Percentiles rank a stretch among this genome's conserved stretches.
Conservation (phyloP, 345 rosid species). For the Acer campestre region DNA sequence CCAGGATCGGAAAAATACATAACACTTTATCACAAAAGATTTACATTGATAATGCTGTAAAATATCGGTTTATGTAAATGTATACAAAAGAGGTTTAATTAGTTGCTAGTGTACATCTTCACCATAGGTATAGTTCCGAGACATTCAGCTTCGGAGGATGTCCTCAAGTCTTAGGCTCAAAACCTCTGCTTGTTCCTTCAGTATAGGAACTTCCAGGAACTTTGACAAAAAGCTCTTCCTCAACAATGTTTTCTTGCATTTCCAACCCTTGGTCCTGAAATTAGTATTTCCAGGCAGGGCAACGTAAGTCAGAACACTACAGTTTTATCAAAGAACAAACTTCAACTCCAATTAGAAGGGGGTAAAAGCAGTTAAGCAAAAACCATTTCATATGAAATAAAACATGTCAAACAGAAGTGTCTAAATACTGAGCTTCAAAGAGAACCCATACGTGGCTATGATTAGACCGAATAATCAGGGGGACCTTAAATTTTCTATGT, state of each 20-base stretch:
- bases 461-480: neutral
- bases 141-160: neutral
- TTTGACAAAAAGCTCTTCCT: conserved; percentile 69
- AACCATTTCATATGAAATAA: neutral
- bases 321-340: neutral
- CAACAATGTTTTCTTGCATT: conserved; percentile 29
- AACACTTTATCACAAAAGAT: neutral
- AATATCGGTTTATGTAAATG: neutral
- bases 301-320: neutral
- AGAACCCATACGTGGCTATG: neutral
- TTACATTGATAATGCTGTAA: neutral
- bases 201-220: conserved; percentile 95
- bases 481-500: neutral
- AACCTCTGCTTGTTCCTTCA: conserved; percentile 14
- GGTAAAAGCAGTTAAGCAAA: neutral
- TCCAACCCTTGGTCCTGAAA: conserved; percentile 45
- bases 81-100: neutral
- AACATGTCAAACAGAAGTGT: neutral
- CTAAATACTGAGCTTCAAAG: neutral
- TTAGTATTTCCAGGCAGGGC: neutral
- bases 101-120: neutral
- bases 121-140: neutral
- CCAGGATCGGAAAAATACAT: too few relatives aligned
- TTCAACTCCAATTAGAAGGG: neutral
- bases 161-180: conserved; percentile 1